These are phyloP conservation scores for Fusarium sp. DNA, from an alignment of 2,329 filamentous ascomycete genomes.

Conservation along the genomic window DNA sequence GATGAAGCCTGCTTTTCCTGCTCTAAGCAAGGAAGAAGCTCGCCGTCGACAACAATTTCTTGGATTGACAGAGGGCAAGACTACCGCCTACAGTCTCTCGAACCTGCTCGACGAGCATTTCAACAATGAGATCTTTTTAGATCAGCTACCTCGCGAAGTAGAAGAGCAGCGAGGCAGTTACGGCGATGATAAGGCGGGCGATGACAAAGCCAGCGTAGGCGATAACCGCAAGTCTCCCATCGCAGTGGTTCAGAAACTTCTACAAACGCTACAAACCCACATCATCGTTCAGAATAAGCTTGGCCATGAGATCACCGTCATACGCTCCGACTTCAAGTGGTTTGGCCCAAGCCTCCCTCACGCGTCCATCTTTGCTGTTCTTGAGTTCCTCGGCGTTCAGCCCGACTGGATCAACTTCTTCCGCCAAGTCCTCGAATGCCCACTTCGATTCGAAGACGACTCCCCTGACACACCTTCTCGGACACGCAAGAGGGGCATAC, in stretches of 20 bases:
- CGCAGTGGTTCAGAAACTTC: not conserved
- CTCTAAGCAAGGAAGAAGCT: not conserved
- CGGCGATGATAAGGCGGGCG: not conserved
- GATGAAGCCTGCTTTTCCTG: not conserved
- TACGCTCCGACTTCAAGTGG: slow-evolving; percentile 57
- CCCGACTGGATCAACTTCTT: not conserved
- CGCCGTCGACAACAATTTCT: not conserved
- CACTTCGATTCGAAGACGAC: not conserved
- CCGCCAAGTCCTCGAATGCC: not conserved
- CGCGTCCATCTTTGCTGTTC: slow-evolving; percentile 63
- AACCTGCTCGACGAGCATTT: not conserved
- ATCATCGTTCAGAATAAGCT: slow-evolving; percentile 56
- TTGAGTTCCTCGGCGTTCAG: slow-evolving; percentile 52
- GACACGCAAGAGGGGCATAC: not conserved
- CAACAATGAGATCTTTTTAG: not conserved
- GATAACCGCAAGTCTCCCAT: not conserved
- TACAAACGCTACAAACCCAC: slow-evolving; percentile 34
- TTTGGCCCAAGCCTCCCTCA: slow-evolving; percentile 61
- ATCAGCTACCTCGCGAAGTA: not conserved
- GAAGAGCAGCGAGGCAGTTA: not conserved
- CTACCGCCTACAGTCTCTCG: not conserved
- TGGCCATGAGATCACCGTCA: slow-evolving; percentile 56
- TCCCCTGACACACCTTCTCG: not conserved
- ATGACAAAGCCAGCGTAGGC: not conserved
- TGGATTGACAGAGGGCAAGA: not conserved